Evolutionary conservation across 176 grass and related monocot genomes (phyloP), one percentile per base, ranked within the genome.

Genomic region (Oryza australiensis): DNA sequence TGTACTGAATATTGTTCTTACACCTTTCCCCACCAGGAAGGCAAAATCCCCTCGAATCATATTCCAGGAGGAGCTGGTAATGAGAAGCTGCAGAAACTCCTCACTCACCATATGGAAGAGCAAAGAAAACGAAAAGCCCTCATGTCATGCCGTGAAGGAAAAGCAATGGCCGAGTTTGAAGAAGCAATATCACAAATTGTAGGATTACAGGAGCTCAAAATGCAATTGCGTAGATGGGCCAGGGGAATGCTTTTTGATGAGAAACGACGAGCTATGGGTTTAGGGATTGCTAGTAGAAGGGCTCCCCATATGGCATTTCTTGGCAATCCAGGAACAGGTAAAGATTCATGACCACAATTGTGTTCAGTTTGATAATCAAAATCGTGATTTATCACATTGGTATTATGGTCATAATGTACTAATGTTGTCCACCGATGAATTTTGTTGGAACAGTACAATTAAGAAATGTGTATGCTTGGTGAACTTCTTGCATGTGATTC

Each of bases 191-290:
- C 96, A 85, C 82, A 85, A 88, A 91, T 99, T 15, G 74, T 99
- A 78, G 96, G 96, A 63, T 62, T 99, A 41, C 85, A 88, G 74
- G 93, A 99, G 40, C 78, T 99, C n/a, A 99, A 95, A 84, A 86
- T 89, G 84, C 96, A 99, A 84, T 85, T 99, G 78, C 93, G 49
- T 53, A 88, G 87, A 79, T 98, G 96, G 96, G 90, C 96, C 33
- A 82, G 86, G 30, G 96, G 96, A 62, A 91, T 99, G 96, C 93
- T 99, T 90, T 91, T 99, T 86, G 96, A 99, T 82, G 96, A 99
- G 80, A 99, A 95, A 77, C 79, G 96, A 34, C 85, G 93, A 40
- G 86, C 88, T 48, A 86, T 99, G 91, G 96, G 96, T 29, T 90
- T 99, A 76, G 84, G 73, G n/a, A 99, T 99, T 66, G 89, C 91